Percentiles rank a stretch among this genome's conserved stretches.
Conservation (phyloP, 495 filamentous ascomycete species). For the Penicillium soppii region DNA sequence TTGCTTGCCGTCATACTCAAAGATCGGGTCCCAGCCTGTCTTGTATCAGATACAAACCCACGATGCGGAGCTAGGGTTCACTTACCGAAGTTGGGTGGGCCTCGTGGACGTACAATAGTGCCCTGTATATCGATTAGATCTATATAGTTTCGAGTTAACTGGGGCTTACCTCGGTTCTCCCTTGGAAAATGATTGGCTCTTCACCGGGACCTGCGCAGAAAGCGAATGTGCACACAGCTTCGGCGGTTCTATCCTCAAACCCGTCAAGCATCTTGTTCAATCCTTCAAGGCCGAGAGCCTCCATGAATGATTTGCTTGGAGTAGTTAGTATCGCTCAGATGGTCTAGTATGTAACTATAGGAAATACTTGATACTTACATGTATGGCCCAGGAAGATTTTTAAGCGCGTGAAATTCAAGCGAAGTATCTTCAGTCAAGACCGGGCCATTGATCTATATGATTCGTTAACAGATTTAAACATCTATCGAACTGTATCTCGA, state of each 20-base stretch:
- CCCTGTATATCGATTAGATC: constrained; percentile 36
- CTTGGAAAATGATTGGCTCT: constrained; percentile 89
- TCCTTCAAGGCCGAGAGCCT: constrained; percentile 74
- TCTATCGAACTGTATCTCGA: neutral
- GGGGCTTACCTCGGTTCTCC: constrained; percentile 58
- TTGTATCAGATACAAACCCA: neutral
- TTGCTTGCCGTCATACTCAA: constrained; percentile 81
- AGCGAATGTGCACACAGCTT: constrained; percentile 95
- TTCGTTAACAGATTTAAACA: constrained; percentile 8
- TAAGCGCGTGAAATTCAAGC: constrained; percentile 85
- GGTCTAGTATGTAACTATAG: no score
- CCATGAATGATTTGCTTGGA: constrained; percentile 86
- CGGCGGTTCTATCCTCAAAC: constrained; percentile 84
- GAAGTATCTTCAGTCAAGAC: constrained; percentile 96
- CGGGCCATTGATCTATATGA: constrained; percentile 68
- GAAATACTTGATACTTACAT: constrained; percentile 60
- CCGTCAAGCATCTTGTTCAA: constrained; percentile 89
- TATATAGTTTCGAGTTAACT: neutral
- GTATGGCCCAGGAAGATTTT: constrained; percentile 92
- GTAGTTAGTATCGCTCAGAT: constrained; percentile 6
- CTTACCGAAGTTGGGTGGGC: constrained; percentile 81
- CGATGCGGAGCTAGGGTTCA: constrained; percentile 10
- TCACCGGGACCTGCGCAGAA: constrained; percentile 83
- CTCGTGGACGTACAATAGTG: constrained; percentile 44
- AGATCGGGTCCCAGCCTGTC: constrained; percentile 91